Evolutionary conservation across 805 yeast species (phyloP).

Genomic region (Metschnikowia noctiluminum): DNA sequence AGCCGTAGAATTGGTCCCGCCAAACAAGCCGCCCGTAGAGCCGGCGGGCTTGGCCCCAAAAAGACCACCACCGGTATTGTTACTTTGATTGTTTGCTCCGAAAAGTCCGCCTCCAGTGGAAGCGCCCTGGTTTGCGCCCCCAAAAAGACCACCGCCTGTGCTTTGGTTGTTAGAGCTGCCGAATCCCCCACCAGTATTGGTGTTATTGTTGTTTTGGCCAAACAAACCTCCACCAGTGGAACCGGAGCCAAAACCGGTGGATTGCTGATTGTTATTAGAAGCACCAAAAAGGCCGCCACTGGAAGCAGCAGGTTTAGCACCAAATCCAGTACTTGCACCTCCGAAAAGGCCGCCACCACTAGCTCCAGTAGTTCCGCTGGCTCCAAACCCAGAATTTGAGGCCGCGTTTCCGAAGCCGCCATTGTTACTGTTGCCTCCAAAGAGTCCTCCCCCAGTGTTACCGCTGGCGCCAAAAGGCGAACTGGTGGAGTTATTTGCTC

Average conservation of each 20-base stretch:
- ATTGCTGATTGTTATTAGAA: conserved; percentile 16
- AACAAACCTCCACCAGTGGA: conserved; percentile 17
- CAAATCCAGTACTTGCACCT: conserved; percentile 25
- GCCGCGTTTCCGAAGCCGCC: conserved; percentile 12
- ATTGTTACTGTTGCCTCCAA: conserved; percentile 12
- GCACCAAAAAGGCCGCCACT: conserved; percentile 14
- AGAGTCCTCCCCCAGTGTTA: conserved; percentile 13
- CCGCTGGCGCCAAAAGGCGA: conserved; percentile 13
- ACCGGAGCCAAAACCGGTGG: conserved; percentile 4
- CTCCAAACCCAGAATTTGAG: conserved; percentile 14
- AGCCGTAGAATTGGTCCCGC: conserved; percentile 11
- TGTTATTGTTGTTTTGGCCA: conserved; percentile 12
- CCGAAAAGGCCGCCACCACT: conserved; percentile 41
- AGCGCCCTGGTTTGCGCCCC: conserved; percentile 13
- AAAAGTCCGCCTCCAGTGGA: conserved; percentile 18
- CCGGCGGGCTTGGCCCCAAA: conserved; percentile 24
- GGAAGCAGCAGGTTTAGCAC: conserved; percentile 23
- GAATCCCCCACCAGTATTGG: conserved; percentile 16
- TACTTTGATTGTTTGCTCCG: conserved; percentile 15
- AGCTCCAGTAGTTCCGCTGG: conserved; percentile 6
- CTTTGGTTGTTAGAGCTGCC: conserved; percentile 9
- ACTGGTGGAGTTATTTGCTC: conserved; percentile 26
- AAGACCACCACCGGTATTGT: conserved; percentile 27
- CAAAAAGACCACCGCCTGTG: conserved; percentile 21
- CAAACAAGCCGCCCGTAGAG: conserved; percentile 16